Evolutionary conservation across 2,329 filamentous ascomycete species (phyloP).

Genomic region (Ascochyta lentis): DNA sequence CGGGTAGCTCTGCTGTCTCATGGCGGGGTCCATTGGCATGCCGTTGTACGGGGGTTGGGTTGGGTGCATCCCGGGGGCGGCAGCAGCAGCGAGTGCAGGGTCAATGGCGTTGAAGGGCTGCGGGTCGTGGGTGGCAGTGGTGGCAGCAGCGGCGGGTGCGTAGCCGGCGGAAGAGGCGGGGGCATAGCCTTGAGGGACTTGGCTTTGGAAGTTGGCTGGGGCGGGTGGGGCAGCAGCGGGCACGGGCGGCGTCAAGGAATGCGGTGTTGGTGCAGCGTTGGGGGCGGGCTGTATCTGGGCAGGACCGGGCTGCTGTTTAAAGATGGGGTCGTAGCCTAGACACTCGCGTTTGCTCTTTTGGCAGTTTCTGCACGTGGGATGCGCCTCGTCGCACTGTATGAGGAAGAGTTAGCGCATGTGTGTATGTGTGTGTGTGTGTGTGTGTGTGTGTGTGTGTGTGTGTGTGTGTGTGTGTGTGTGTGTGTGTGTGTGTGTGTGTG

Average conservation of each 20-base stretch:
- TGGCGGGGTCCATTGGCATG: conserved; percentile 38
- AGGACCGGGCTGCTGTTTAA: conserved; percentile 74
- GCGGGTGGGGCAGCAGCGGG: conserved; percentile 43
- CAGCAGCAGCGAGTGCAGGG: conserved; percentile 64
- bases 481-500: too few relatives aligned
- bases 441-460: too few relatives aligned
- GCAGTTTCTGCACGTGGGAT: conserved; percentile 90
- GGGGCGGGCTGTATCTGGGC: conserved; percentile 75
- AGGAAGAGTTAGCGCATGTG: conserved; percentile 34
- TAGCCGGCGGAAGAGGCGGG: conserved; percentile 53
- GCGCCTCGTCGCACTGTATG: conserved; percentile 88
- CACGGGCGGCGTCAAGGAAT: conserved; percentile 37
- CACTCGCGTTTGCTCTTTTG: conserved; percentile 89
- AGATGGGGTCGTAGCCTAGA: conserved; percentile 85
- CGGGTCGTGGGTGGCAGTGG: conserved; percentile 45
- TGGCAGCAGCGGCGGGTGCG: conserved; percentile 42
- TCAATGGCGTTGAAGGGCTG: conserved; percentile 69
- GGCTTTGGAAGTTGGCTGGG: conserved; percentile 45
- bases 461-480: too few relatives aligned
- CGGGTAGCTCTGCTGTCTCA: conserved; percentile 34
- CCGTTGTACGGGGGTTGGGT: conserved; percentile 42
- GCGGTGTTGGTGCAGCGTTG: conserved; percentile 52
- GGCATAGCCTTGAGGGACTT: conserved; percentile 52
- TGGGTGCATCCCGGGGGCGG: conserved; percentile 40
- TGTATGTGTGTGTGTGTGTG: conserved; percentile 7